Conservation (phyloP, 2,329 filamentous ascomycete genomes). For the Colletotrichum salicis region DNA sequence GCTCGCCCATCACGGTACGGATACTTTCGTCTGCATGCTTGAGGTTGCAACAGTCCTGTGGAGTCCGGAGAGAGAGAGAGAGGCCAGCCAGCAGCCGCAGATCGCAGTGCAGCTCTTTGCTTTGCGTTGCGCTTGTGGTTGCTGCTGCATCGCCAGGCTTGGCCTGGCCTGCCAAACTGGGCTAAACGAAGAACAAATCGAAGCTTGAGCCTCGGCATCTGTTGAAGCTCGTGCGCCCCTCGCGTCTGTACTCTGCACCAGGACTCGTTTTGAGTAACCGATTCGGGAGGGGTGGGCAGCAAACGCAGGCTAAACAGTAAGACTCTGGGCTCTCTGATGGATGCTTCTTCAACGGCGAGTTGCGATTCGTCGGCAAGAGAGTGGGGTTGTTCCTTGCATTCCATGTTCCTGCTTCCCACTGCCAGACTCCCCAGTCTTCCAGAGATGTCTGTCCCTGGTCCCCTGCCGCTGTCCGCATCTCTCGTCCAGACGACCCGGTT, state of each 20-base stretch:
- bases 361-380: conserved; percentile 22
- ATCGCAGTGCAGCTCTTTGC: conserved; percentile 1
- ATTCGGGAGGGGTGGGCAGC: not conserved
- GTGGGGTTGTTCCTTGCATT: conserved; percentile 13
- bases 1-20: not conserved
- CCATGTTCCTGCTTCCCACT: not conserved
- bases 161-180: conserved; percentile 1
- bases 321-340: not conserved
- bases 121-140: conserved; percentile 17
- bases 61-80: not conserved
- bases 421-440: not conserved
- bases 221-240: conserved; percentile 30
- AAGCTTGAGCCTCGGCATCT: conserved; percentile 31
- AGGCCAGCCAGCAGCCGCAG: not conserved
- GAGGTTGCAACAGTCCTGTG: not conserved
- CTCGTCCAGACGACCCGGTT: conserved; percentile 12
- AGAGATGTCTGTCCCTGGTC: not conserved
- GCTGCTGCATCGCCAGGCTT: conserved; percentile 24
- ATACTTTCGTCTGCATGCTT: not conserved
- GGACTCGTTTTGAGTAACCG: conserved; percentile 1
- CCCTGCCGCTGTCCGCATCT: not conserved
- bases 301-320: not conserved
- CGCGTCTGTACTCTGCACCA: not conserved
- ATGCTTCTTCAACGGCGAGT: conserved; percentile 11
- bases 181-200: not conserved